Base-by-base conservation (phyloP, 768 basidiomycete species). In the Agrocybe pediades region DNA sequence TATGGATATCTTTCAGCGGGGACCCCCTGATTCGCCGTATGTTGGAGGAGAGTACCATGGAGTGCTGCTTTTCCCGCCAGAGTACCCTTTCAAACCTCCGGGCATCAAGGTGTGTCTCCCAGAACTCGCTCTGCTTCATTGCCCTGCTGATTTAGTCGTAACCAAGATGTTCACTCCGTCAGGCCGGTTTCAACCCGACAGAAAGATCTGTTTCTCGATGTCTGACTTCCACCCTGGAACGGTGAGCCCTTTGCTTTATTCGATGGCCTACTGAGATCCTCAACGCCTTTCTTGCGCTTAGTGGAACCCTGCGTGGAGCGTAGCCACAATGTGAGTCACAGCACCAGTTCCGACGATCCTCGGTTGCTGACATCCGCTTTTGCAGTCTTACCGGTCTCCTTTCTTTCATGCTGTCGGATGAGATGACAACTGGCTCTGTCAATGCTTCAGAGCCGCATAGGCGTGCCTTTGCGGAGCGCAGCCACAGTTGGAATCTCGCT, bases 151-250 rank as follows among this genome's bases (percentile, higher is more conserved):
- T 29, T 27, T 25, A 30, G 47, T 36, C 42, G 44, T 23, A 41
- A 17, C 33, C 19, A 62, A 95, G 92, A 92, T 95, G 91, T 82
- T 86, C 62, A 95, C 93, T 13, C 93, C 93, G 0, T 92, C 90
- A 5, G 93, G 93, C 17, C 85, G 93, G 54, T 95, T 95, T 72
- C 84, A 90, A 60, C 90, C 91, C 19, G 91, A 93, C 77, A 87
- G 85, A 74, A 97, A 95, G 80, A 97, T 98, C 51, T 98, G 95
- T 68, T 96, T 97, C 74, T 96, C 93, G 20, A 97, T 98, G 94
- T 94, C 92, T 3, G 92, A 95, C 70, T 95, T 93, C 65, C 93
- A 95, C 65, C 92, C 93, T 0, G 92, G 91, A 56, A 82, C 90
- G 11, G 91, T 92, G 61, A 68, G 89, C 81, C 2, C 20, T 56